Evolutionary conservation across 2,329 filamentous ascomycete genomes (phyloP), one percentile per base, ranked within the genome.

Genomic region (Sarocladium oryzae): DNA sequence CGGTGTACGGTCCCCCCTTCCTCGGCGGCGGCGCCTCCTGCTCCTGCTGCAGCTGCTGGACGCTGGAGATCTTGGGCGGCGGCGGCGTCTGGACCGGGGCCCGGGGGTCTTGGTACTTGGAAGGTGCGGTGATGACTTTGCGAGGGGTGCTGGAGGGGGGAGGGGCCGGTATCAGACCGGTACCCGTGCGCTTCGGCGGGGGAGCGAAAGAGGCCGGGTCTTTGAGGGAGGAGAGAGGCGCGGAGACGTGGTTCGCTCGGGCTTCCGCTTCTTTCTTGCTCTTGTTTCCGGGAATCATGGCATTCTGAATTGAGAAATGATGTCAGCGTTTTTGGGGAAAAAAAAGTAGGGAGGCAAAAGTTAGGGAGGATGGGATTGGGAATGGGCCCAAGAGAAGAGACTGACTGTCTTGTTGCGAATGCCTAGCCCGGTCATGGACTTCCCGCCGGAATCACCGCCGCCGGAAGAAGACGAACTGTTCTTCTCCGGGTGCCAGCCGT

Each of bases 141-240:
- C 64, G 60, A 28, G 55, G 56, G 13, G 18, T 50, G 9, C 58
- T 45, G 2, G 58, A 54, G 9, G 61, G 21, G 13, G 62, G 60
- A 18, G 63, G 63, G 16, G 57, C 53, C 2, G 61, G 58, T 13
- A 54, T 56, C 38, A 59, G 62, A 66, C 68, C 77, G 38, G 66
- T 56, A 53, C 61, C 60, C 24, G 65, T 65, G 33, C 69, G 86
- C 60, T 81, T 91, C 1, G 90, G 90, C 23, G 90, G 90, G 21
- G 89, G 88, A 2, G 81, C 89, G 63, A 95, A 96, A 15, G 82
- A 79, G 1, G 80, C 66, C 1, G 89, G 90, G 63, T 96, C 89
- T 63, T 82, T 84, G 26, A 96, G 76, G 3, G 81, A 75, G 8
- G 82, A 75, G 38, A 95, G 70, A 1, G 90, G 89, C 15, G 76